Evolutionary conservation across 306 rosid species (phyloP).

Genomic region (Gastrolobium bilobum): DNA sequence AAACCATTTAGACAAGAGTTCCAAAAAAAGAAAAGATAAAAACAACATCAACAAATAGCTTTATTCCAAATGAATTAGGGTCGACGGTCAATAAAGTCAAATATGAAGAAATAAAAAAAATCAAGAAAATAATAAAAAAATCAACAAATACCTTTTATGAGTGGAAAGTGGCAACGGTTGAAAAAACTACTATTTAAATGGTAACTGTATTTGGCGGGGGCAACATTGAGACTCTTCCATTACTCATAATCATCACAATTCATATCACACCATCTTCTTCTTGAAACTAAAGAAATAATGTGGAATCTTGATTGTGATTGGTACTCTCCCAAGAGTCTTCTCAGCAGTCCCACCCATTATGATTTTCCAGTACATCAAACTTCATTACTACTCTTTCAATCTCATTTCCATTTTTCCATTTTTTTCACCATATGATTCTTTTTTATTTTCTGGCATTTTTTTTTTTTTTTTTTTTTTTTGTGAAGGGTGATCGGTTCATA

Average conservation of each 20-base stretch:
- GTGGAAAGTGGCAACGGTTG: background rate
- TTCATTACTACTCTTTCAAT: background rate
- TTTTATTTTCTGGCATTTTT: background rate
- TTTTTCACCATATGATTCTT: background rate
- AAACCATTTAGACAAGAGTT: too few species aligned
- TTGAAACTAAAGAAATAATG: constrained; percentile 49
- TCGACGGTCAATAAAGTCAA: too few species aligned
- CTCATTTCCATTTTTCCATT: background rate
- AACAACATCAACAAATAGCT: too few species aligned
- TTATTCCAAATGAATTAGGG: too few species aligned
- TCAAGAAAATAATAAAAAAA: too few species aligned
- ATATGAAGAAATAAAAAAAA: too few species aligned
- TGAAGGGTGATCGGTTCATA: constrained; percentile 85
- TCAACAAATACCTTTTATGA: too few species aligned
- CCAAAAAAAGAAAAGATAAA: too few species aligned
- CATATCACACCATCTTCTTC: background rate
- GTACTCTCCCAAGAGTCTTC: constrained; percentile 78
- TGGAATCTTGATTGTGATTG: constrained; percentile 70
- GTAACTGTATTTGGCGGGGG: constrained; percentile 35
- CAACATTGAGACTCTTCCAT: background rate
- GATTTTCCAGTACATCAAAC: constrained; percentile 68
- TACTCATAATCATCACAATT: background rate
- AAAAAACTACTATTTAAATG: background rate
- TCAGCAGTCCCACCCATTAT: constrained; percentile 58
- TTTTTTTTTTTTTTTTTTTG: background rate